Evolutionary conservation across 1,139 yeast genomes (phyloP), one percentile per base, ranked within the genome.

Genomic region (Candida sanyaensis): DNA sequence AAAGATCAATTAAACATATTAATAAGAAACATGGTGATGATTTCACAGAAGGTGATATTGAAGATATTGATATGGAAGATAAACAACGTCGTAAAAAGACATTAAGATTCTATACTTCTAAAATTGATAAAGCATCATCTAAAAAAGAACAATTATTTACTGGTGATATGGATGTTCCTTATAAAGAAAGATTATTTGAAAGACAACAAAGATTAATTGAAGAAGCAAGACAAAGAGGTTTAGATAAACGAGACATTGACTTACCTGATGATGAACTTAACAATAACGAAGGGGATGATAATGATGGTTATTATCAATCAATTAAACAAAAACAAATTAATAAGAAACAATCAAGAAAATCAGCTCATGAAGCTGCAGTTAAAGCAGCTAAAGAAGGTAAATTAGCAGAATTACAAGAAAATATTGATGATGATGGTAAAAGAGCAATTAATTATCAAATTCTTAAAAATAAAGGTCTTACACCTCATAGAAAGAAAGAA

Each of bases 391-490:
- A 84, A 61, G 92, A 88, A 55, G 98, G 98, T 43, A 87, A 83
- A 57, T 71, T 90, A 56, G 85, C 82, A 7, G 95, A 87, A 58
- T 66, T 84, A 48, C 81, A 82, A 52, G 96, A 88, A 57, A 63
- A 68, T 29, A 61, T 82, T 37, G 96, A 84, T 45, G 86, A 78
- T 31, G 84, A 86, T 58, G 97, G 97, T 47, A 93, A 93, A 76
- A 87, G 99, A 65, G 98, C 98, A 2, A 80, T 93, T 64, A 91
- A 88, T 65, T 93, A 85, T 72, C 98, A 92, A 72, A 92, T 92
- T 55, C 78, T 89, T 72, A 91, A 91, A 78, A 92, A 92, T 69
- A 91, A 89, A 75, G 99, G 99, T 63, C 83, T 93, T 56, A 90
- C 97, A 2, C 92, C 96, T 24, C 87, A 86, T 68, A 81, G 96